phyloP scores from a whole-genome alignment of 176 grass and related monocot species.

The Lolium perenne region DNA sequence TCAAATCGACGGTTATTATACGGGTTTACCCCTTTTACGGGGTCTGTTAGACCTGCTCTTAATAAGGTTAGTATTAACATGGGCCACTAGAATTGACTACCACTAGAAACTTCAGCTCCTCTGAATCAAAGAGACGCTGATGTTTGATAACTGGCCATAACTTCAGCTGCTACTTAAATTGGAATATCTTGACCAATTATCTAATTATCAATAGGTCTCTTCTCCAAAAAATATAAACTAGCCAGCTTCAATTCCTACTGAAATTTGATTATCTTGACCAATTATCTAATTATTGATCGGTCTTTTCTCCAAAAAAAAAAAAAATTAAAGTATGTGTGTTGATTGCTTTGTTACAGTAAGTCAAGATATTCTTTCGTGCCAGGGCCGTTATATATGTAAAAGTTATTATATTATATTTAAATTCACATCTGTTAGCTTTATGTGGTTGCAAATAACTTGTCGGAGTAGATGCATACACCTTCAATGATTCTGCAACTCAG shows the following conservation, averaged over 20 bases:
- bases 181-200: not conserved
- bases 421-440: not conserved
- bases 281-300: not conserved
- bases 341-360: not conserved
- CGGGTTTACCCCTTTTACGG: too few species aligned
- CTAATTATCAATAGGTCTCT: not conserved
- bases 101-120: not conserved
- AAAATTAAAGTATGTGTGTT: not conserved
- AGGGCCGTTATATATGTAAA: not conserved
- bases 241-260: too few species aligned
- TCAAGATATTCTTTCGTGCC: not conserved
- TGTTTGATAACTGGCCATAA: not conserved
- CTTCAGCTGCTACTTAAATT: not conserved
- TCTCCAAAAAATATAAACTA: not conserved
- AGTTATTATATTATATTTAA: conserved; percentile 29
- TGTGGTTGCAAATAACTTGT: not conserved
- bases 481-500: conserved; percentile 16
- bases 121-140: not conserved
- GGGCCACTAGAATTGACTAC: conserved; percentile 28
- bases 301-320: not conserved
- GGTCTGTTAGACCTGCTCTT: too few species aligned
- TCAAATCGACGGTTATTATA: too few species aligned
- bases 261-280: not conserved
- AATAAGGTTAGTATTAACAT: conserved; percentile 16
- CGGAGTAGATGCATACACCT: not conserved